Conservation (phyloP, 2,329 filamentous ascomycete genomes). For the Paraconiothyrium sp. region DNA sequence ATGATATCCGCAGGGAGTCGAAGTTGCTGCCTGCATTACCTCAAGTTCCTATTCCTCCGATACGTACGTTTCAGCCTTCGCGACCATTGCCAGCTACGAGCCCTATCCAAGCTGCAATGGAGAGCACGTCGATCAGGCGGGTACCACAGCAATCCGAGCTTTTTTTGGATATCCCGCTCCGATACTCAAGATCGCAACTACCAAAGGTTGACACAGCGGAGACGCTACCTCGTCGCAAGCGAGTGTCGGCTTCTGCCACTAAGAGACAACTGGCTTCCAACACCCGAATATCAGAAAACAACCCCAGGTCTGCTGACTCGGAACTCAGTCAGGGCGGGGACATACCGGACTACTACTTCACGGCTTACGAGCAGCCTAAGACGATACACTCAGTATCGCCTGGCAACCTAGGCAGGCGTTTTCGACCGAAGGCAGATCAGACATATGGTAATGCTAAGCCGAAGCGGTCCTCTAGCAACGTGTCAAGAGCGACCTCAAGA, state of each 20-base stretch:
- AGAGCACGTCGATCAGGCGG: constrained; percentile 15
- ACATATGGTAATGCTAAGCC: constrained; percentile 31
- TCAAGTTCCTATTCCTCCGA: constrained; percentile 45
- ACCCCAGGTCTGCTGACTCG: constrained; percentile 29
- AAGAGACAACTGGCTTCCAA: constrained; percentile 24
- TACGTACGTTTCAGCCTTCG: constrained; percentile 45
- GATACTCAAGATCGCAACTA: constrained; percentile 39
- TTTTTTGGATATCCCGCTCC: constrained; percentile 43
- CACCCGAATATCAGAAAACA: constrained; percentile 26
- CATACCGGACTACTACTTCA: constrained; percentile 51
- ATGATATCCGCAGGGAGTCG: constrained; percentile 41
- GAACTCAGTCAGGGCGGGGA: constrained; percentile 35
- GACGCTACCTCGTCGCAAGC: not conserved
- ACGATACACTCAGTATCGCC: constrained; percentile 19
- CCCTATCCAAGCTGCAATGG: constrained; percentile 6
- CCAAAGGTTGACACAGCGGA: constrained; percentile 21
- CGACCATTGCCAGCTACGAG: constrained; percentile 27
- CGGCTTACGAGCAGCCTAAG: constrained; percentile 26
- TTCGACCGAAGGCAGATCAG: constrained; percentile 29
- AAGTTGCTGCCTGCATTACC: constrained; percentile 39
- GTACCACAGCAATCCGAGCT: constrained; percentile 35
- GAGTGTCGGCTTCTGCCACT: not conserved
- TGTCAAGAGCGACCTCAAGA: constrained; percentile 38
- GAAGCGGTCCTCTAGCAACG: constrained; percentile 41
- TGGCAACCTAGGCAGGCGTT: constrained; percentile 23